A percentile compares a stretch with the other conserved stretches of the same genome.
Evolutionary conservation across 163 green algal species (phyloP).

Genomic region (Chloromonas sp.): DNA sequence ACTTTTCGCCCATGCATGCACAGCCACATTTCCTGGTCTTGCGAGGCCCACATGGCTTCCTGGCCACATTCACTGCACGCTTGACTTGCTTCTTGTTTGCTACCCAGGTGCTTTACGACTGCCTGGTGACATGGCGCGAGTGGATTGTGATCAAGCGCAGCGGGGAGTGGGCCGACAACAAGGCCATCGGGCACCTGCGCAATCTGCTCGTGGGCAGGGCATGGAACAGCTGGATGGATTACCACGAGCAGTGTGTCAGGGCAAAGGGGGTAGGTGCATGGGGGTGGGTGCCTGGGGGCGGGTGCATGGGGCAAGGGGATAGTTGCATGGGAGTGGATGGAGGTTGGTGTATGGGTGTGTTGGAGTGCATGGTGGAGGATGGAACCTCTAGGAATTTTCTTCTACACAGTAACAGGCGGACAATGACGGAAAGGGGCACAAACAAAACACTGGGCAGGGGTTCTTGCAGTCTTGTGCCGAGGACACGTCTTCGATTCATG

Average conservation of each 20-base stretch:
- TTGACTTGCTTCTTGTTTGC: background rate
- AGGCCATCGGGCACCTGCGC: slow-evolving; percentile 2
- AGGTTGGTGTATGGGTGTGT: background rate
- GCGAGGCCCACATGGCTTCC: too few relatives aligned
- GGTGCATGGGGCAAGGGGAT: background rate
- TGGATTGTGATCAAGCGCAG: slow-evolving; percentile 17
- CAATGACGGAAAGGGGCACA: too few relatives aligned
- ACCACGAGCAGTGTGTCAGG: background rate
- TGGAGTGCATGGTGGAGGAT: too few relatives aligned
- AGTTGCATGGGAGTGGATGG: background rate
- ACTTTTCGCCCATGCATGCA: too few relatives aligned
- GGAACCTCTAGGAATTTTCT: too few relatives aligned
- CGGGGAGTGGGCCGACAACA: slow-evolving; percentile 6
- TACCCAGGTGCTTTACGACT: background rate
- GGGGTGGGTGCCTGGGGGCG: background rate
- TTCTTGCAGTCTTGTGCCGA: too few relatives aligned
- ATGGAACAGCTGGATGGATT: slow-evolving; percentile 17
- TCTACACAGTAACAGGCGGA: too few relatives aligned
- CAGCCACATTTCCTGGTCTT: too few relatives aligned
- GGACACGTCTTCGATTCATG: too few relatives aligned
- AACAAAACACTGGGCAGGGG: too few relatives aligned
- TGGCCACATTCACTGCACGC: too few relatives aligned
- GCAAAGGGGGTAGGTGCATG: background rate
- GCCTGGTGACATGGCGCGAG: slow-evolving; percentile 5
- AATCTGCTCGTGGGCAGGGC: slow-evolving; percentile 14